phyloP scores from a whole-genome alignment of 2,329 filamentous ascomycete genomes.

The Amesomyces nigricolor region DNA sequence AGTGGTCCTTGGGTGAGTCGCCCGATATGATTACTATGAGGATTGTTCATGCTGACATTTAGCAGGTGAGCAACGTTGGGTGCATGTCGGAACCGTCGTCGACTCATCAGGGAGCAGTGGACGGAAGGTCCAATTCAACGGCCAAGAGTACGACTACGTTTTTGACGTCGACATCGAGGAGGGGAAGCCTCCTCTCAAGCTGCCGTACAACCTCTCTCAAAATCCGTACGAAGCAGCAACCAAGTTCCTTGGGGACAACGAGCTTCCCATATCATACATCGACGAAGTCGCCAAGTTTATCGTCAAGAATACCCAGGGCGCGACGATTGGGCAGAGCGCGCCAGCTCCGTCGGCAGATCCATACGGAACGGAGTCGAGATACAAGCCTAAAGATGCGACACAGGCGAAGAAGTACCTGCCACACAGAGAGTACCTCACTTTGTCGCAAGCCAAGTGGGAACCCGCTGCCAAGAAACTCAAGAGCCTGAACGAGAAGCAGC shows the following conservation, averaged over 20 bases:
- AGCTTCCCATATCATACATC: constrained; percentile 79
- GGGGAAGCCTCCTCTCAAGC: constrained; percentile 82
- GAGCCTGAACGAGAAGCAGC: constrained; percentile 67
- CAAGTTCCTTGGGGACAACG: constrained; percentile 84
- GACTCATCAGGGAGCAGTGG: constrained; percentile 80
- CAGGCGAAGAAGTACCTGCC: constrained; percentile 57
- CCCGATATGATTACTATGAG: not conserved
- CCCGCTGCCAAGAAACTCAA: constrained; percentile 32
- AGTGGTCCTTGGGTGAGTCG: constrained; percentile 63
- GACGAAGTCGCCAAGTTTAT: constrained; percentile 95
- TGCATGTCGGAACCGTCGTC: constrained; percentile 89
- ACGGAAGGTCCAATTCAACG: constrained; percentile 68
- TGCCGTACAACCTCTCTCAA: constrained; percentile 89
- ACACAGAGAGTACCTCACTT: constrained; percentile 72
- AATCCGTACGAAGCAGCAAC: constrained; percentile 89
- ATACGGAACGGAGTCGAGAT: constrained; percentile 71
- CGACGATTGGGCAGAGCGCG: constrained; percentile 64
- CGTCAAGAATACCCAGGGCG: constrained; percentile 79
- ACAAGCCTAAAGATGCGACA: constrained; percentile 63
- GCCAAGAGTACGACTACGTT: constrained; percentile 90
- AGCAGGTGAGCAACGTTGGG: constrained; percentile 63
- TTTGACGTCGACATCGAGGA: constrained; percentile 97
- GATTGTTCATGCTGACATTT: constrained; percentile 21
- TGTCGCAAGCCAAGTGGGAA: constrained; percentile 66
- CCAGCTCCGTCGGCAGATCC: constrained; percentile 55